These are phyloP conservation scores for Sclerotinia minor DNA, from an alignment of 2,329 filamentous ascomycete species.

Conservation along the genomic window DNA sequence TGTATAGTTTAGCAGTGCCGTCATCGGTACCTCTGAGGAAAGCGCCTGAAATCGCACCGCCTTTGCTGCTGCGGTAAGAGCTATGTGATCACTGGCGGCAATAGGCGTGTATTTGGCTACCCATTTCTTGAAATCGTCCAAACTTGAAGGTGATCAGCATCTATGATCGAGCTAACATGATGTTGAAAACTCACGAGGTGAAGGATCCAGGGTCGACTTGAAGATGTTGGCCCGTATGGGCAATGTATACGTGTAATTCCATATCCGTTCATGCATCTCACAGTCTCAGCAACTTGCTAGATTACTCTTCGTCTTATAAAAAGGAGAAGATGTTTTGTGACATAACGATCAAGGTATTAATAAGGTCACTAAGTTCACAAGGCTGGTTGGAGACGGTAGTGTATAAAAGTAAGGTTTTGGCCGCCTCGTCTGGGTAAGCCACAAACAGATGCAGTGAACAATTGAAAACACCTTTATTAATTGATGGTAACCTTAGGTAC, in stretches of 20 bases:
- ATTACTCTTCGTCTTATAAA: constrained; percentile 26
- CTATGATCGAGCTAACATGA: not conserved
- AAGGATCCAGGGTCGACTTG: constrained; percentile 75
- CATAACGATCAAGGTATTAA: constrained; percentile 27
- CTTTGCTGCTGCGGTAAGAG: constrained; percentile 75
- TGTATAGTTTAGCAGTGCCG: not conserved
- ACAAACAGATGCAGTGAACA: constrained; percentile 2
- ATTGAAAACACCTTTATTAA: not conserved
- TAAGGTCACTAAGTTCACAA: constrained; percentile 27
- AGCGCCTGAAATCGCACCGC: constrained; percentile 61
- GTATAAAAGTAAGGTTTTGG: not conserved
- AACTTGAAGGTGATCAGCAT: constrained; percentile 47
- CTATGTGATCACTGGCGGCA: constrained; percentile 75
- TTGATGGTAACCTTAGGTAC: not conserved
- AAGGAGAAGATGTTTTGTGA: constrained; percentile 27
- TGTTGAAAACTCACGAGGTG: constrained; percentile 61
- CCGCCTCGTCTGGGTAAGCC: constrained; percentile 23
- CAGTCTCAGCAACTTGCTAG: constrained; percentile 36
- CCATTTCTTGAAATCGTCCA: constrained; percentile 84
- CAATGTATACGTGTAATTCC: constrained; percentile 87
- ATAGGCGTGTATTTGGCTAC: constrained; percentile 75
- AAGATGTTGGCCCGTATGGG: constrained; percentile 87
- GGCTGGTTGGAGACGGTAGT: constrained; percentile 22
- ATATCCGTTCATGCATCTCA: constrained; percentile 54
- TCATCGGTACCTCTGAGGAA: constrained; percentile 67